A percentile compares a stretch with the other conserved stretches of the same genome.
Conservation (phyloP, 2,329 filamentous ascomycete species). For the Botryosphaeria agaves region DNA sequence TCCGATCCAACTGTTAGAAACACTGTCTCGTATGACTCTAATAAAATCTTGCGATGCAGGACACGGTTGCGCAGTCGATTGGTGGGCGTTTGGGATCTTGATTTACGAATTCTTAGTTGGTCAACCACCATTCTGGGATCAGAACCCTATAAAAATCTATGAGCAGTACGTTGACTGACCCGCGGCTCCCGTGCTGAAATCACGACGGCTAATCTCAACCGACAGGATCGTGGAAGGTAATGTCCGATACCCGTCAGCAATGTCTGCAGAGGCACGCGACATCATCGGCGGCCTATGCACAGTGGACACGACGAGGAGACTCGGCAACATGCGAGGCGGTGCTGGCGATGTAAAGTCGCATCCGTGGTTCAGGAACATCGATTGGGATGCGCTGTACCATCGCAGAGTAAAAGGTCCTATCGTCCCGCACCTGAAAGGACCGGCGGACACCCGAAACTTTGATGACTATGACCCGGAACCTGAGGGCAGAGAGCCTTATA, state of each 20-base stretch:
- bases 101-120: constrained; percentile 75
- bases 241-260: constrained; percentile 51
- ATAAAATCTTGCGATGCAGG: constrained; percentile 25
- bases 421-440: constrained; percentile 53
- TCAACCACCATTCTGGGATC: constrained; percentile 75
- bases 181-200: not conserved
- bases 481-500: constrained; percentile 46
- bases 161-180: constrained; percentile 32
- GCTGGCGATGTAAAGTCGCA: constrained; percentile 56
- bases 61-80: constrained; percentile 58
- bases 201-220: too few species aligned
- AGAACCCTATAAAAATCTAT: constrained; percentile 76
- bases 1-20: too few species aligned
- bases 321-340: constrained; percentile 65
- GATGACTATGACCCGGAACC: constrained; percentile 70
- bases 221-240: constrained; percentile 64
- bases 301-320: constrained; percentile 57
- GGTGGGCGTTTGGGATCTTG: constrained; percentile 74
- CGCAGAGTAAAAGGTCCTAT: constrained; percentile 52
- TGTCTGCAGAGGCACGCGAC: constrained; percentile 53
- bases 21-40: too few species aligned
- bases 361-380: constrained; percentile 53
- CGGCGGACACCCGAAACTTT: constrained; percentile 65
- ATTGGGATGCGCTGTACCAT: constrained; percentile 57
- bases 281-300: constrained; percentile 63